Evolutionary conservation across 1,284 basidiomycete genomes (phyloP).

Genomic region (Lentinus polychrous): DNA sequence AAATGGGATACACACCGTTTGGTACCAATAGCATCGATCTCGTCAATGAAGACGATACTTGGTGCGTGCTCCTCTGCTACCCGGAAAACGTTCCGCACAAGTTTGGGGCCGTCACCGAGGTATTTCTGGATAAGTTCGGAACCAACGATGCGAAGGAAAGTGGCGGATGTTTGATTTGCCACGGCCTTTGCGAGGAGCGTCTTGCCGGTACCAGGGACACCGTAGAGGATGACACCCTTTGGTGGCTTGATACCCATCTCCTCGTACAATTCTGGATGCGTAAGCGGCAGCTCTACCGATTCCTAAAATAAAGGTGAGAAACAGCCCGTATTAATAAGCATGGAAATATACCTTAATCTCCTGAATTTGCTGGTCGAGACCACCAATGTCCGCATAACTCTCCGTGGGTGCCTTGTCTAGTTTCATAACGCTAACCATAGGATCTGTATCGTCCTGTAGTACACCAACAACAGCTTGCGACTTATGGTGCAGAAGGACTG

Average conservation of each 20-base stretch:
- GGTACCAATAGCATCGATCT: constrained; percentile 97
- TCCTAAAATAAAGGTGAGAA: constrained; percentile 46
- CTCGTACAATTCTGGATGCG: constrained; percentile 97
- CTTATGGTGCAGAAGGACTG: constrained; percentile 95
- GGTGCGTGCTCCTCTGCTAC: constrained; percentile 97
- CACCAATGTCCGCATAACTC: constrained; percentile 98
- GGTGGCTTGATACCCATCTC: constrained; percentile 99
- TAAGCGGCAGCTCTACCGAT: constrained; percentile 96
- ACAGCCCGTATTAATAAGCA: background rate
- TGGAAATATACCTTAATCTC: constrained; percentile 82
- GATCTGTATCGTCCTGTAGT: constrained; percentile 94
- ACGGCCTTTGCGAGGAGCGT: constrained; percentile 98
- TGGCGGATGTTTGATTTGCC: constrained; percentile 98
- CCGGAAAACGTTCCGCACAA: constrained; percentile 95
- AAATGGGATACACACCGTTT: constrained; percentile 63
- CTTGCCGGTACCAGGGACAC: constrained; percentile 98
- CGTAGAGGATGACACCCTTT: constrained; percentile 98
- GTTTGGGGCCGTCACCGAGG: constrained; percentile 98
- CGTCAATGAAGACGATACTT: constrained; percentile 99
- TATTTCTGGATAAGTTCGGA: constrained; percentile 99
- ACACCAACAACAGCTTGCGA: constrained; percentile 94
- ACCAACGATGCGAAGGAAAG: constrained; percentile 96
- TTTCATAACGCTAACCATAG: constrained; percentile 98
- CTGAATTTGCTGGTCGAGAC: constrained; percentile 94
- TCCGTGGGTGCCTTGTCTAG: constrained; percentile 98